Evolutionary conservation across 176 grass and related monocot species (phyloP).

Genomic region (Hsuehochloa calcarea): DNA sequence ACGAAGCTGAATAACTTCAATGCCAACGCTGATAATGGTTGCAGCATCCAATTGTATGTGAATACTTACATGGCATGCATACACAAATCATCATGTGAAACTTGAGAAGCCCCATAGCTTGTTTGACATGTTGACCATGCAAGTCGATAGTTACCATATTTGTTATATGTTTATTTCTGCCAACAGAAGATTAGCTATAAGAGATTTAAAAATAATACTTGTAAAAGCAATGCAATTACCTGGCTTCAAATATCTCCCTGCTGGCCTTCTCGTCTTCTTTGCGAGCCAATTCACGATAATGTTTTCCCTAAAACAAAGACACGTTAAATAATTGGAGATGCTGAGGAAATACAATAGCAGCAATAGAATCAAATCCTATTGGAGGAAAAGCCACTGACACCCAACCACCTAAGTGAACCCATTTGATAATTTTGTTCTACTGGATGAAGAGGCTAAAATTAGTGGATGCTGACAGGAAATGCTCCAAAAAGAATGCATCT

Average conservation of each 20-base stretch:
- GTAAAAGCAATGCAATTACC: constrained; percentile 38
- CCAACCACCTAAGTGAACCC: background rate
- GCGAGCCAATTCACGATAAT: constrained; percentile 71
- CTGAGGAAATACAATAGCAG: background rate
- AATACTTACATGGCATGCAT: constrained; percentile 83
- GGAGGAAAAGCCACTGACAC: background rate
- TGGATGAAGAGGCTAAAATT: background rate
- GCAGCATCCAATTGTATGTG: background rate
- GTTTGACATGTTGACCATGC: constrained; percentile 89
- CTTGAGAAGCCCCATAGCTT: constrained; percentile 86
- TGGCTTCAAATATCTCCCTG: constrained; percentile 75
- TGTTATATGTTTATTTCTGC: constrained; percentile 85
- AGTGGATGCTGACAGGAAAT: background rate
- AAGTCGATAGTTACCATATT: constrained; percentile 90
- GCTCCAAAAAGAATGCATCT: background rate
- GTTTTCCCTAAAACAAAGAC: constrained; percentile 65
- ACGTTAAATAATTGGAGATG: background rate
- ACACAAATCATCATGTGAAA: constrained; percentile 65
- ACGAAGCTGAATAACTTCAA: background rate
- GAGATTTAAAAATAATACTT: background rate
- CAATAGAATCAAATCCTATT: background rate
- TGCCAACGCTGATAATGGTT: background rate
- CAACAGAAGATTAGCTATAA: constrained; percentile 23
- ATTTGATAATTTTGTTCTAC: background rate
- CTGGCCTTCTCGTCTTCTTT: constrained; percentile 76